Evolutionary conservation across 179 eudicot genomes (phyloP).

Genomic region (Beta lomatogona): DNA sequence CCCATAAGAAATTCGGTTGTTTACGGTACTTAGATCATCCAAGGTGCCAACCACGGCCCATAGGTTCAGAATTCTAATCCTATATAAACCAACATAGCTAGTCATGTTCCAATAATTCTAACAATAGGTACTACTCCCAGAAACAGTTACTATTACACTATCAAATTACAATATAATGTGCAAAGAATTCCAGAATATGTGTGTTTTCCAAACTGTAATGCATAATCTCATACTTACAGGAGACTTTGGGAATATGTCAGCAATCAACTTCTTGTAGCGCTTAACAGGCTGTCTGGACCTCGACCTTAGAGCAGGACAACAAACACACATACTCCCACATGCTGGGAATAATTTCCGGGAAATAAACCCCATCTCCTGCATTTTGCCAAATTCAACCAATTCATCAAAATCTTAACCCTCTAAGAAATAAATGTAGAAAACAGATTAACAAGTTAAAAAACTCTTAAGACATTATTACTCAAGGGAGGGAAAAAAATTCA

Average conservation of each 20-base stretch:
- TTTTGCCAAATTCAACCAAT: constrained; percentile 10
- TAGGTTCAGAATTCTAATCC: neutral
- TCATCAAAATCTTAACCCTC: neutral
- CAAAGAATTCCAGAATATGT: no score
- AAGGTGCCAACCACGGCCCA: no score
- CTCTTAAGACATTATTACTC: neutral
- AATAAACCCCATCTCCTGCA: constrained; percentile 81
- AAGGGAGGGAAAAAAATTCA: neutral
- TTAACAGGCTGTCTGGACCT: constrained; percentile 92
- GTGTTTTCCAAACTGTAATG: no score
- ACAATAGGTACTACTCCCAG: neutral
- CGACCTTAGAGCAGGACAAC: constrained; percentile 93
- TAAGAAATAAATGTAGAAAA: neutral
- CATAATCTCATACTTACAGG: constrained; percentile 47
- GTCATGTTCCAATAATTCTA: constrained; percentile 1
- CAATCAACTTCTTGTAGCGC: constrained; percentile 90
- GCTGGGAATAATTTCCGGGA: constrained; percentile 93
- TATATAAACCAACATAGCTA: neutral
- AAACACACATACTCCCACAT: constrained; percentile 88
- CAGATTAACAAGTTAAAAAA: neutral
- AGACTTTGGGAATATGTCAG: constrained; percentile 92
- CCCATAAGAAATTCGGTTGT: no score
- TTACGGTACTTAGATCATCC: neutral
- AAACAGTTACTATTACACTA: neutral
- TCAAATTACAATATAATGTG: neutral